A percentile compares a stretch with the other conserved stretches of the same genome.
These are phyloP conservation scores for Ceratorhiza oryzae-sativae DNA, from an alignment of 1,284 basidiomycete species.

Conservation along the genomic window DNA sequence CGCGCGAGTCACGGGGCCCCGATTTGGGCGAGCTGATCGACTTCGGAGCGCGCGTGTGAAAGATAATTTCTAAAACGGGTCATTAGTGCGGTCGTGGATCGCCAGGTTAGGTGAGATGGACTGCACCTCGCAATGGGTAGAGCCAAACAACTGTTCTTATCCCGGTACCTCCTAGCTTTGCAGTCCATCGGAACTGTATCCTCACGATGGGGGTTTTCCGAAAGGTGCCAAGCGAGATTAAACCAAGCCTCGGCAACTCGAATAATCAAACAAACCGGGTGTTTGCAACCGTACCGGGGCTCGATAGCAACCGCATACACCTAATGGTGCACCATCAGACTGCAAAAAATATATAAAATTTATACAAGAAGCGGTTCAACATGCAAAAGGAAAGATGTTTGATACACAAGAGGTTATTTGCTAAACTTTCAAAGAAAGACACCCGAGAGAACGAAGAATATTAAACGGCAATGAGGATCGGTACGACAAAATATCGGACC, in stretches of 20 bases:
- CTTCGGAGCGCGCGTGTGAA: not conserved
- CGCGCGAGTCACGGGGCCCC: conserved; percentile 17
- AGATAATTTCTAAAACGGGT: not conserved
- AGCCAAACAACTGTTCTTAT: not conserved
- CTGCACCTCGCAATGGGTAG: not conserved
- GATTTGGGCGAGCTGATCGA: not conserved
- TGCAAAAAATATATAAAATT: too few relatives aligned
- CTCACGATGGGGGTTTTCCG: not conserved
- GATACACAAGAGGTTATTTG: too few relatives aligned
- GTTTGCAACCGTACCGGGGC: too few relatives aligned
- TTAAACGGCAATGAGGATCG: not conserved
- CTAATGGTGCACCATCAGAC: too few relatives aligned
- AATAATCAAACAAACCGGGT: too few relatives aligned
- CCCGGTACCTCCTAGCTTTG: not conserved
- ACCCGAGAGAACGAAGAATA: not conserved
- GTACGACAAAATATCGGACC: not conserved
- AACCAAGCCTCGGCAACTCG: too few relatives aligned
- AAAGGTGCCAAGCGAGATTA: not conserved
- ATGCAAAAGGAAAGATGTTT: too few relatives aligned
- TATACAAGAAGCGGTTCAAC: too few relatives aligned
- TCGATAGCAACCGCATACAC: too few relatives aligned
- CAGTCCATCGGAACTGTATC: not conserved
- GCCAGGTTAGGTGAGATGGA: not conserved
- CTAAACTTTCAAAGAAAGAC: not conserved
- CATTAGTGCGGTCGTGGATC: not conserved